Percentiles rank a stretch among this genome's conserved stretches.
phyloP scores from a whole-genome alignment of 257 asterid species.

The Solanum etuberosum region DNA sequence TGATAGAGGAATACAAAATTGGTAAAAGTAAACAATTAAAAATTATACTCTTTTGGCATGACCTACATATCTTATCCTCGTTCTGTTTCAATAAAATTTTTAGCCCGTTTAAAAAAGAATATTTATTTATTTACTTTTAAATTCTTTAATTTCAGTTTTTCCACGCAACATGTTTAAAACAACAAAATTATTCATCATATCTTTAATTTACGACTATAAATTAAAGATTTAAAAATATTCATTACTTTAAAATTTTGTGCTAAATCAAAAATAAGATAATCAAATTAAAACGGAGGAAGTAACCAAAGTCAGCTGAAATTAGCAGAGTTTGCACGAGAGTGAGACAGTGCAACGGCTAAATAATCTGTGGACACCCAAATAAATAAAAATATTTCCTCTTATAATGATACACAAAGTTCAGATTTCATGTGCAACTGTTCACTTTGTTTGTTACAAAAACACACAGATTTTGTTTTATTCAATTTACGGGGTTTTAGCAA shows the following conservation, averaged over 20 bases:
- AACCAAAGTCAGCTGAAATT: background rate
- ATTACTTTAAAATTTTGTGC: fast-evolving
- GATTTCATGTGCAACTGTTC: background rate
- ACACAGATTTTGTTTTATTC: background rate
- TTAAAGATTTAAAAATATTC: too few species aligned
- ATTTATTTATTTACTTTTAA: too few species aligned
- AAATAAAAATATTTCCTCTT: background rate
- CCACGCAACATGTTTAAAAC: fast-evolving
- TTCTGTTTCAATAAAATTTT: background rate
- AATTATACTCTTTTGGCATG: background rate
- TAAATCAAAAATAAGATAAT: fast-evolving
- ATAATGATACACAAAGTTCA: background rate
- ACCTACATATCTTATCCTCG: background rate
- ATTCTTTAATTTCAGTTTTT: background rate
- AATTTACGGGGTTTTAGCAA: background rate
- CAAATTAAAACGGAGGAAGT: too few species aligned
- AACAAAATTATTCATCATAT: fast-evolving
- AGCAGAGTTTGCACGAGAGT: background rate
- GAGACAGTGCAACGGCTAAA: slow-evolving; percentile 12
- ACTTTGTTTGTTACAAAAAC: background rate
- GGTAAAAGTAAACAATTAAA: background rate
- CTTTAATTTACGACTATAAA: fast-evolving
- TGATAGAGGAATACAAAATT: background rate
- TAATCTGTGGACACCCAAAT: background rate
- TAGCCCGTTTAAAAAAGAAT: too few species aligned